Evolutionary conservation across 257 asterid genomes (phyloP).

Genomic region (Ballota nigra): DNA sequence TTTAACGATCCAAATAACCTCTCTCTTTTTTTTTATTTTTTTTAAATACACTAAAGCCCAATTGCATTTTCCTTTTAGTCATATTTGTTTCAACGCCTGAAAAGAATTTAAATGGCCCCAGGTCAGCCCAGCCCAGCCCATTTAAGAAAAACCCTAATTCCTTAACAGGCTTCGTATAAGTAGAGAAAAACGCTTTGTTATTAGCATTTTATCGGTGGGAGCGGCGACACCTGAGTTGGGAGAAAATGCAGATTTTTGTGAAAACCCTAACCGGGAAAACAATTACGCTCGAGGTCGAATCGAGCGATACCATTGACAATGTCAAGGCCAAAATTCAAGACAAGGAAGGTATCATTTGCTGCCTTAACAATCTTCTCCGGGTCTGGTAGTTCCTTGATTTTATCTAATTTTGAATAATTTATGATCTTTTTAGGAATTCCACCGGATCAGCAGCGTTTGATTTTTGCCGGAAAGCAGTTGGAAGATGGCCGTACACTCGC

Average conservation of each 20-base stretch:
- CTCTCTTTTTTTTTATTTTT: too few relatives aligned
- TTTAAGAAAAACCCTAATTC: slow-evolving; percentile 22
- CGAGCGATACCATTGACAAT: slow-evolving; percentile 44
- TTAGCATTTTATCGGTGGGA: background rate
- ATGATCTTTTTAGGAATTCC: slow-evolving; percentile 43
- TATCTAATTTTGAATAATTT: background rate
- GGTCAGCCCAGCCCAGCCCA: slow-evolving; percentile 7
- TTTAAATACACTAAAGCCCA: background rate
- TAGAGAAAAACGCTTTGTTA: background rate
- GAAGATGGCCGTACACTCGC: slow-evolving; percentile 49
- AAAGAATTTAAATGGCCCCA: background rate
- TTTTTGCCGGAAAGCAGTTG: slow-evolving; percentile 45
- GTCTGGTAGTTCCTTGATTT: background rate
- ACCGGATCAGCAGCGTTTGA: slow-evolving; percentile 76
- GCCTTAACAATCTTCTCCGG: background rate
- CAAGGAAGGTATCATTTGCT: slow-evolving; percentile 28
- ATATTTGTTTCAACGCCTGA: background rate
- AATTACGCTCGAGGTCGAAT: slow-evolving; percentile 43
- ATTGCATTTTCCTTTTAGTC: too few relatives aligned
- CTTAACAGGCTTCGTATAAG: background rate
- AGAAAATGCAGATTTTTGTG: slow-evolving; percentile 39
- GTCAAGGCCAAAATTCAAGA: slow-evolving; percentile 47
- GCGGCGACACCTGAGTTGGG: slow-evolving; percentile 8
- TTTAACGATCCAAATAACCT: background rate
- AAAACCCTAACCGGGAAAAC: slow-evolving; percentile 43